phyloP scores from a whole-genome alignment of 73 alveolate genomes.

The Tetrahymena elliotti region DNA sequence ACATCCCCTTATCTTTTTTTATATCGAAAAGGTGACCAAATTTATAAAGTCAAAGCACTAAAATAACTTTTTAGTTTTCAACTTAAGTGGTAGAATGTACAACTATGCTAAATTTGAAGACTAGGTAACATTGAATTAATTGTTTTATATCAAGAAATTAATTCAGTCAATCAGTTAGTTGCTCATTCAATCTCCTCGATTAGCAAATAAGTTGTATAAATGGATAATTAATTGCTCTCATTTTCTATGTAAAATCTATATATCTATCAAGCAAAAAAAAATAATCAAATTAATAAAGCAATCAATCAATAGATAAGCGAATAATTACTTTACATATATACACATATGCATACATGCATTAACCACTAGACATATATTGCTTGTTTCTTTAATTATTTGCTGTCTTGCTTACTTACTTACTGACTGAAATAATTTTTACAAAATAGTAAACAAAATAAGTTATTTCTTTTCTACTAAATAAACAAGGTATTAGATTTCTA shows the following conservation, averaged over 20 bases:
- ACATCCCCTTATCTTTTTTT: not conserved
- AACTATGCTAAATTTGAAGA: conserved; percentile 70
- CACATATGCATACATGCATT: not conserved
- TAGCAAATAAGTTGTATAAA: not conserved
- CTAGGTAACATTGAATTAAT: not conserved
- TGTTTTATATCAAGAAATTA: not conserved
- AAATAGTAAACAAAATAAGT: no score
- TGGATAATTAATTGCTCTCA: not conserved
- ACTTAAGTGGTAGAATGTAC: conserved; percentile 71
- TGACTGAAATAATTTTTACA: not conserved
- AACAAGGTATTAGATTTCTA: conserved; percentile 48
- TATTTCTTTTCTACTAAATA: not conserved
- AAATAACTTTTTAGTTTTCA: conserved; percentile 28
- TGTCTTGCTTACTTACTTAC: not conserved
- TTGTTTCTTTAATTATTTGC: no score
- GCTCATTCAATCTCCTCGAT: not conserved
- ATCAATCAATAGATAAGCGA: not conserved
- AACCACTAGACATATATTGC: no score
- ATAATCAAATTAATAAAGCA: not conserved
- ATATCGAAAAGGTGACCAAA: not conserved
- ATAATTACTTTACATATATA: no score
- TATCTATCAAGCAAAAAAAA: not conserved
- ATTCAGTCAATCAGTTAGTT: not conserved
- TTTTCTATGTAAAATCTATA: not conserved
- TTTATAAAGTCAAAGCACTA: not conserved